Evolutionary conservation across 1,284 basidiomycete species (phyloP).

Genomic region (Pseudozyma tsukubaensis): DNA sequence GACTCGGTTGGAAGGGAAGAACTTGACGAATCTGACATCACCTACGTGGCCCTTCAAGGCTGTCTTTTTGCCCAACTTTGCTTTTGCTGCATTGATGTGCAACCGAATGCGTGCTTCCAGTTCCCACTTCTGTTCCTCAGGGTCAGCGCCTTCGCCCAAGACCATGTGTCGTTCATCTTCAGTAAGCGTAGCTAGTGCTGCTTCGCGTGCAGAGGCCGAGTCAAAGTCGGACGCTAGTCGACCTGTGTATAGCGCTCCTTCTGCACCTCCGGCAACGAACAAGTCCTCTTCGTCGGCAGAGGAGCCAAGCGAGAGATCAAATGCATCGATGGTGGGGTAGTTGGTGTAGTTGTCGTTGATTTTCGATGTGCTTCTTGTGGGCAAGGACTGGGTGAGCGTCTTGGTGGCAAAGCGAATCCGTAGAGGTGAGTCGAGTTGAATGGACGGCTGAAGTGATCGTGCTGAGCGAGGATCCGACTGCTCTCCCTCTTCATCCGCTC

Average conservation of each 20-base stretch:
- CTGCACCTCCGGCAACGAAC: slow-evolving; percentile 48
- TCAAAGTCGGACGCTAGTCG: slow-evolving; percentile 15
- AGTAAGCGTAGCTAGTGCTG: slow-evolving; percentile 15
- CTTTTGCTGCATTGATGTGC: slow-evolving; percentile 19
- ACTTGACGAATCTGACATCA: slow-evolving; percentile 54
- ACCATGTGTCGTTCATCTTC: slow-evolving; percentile 23
- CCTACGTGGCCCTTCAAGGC: slow-evolving; percentile 56
- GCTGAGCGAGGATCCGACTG: slow-evolving; percentile 17
- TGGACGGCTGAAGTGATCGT: slow-evolving; percentile 24
- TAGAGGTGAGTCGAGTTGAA: slow-evolving; percentile 29
- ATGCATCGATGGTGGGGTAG: slow-evolving; percentile 49
- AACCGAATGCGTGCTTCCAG: slow-evolving; percentile 38
- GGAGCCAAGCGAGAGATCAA: slow-evolving; percentile 35
- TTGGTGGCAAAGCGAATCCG: slow-evolving; percentile 24
- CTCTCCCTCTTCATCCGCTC: neutral
- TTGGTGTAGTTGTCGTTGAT: slow-evolving; percentile 50
- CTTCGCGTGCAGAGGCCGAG: slow-evolving; percentile 4
- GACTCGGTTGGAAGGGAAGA: slow-evolving; percentile 64
- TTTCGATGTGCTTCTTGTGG: slow-evolving; percentile 28
- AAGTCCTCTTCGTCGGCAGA: slow-evolving; percentile 37
- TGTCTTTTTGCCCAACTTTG: slow-evolving; percentile 23
- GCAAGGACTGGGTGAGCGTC: slow-evolving; percentile 21
- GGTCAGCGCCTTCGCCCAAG: slow-evolving; percentile 19
- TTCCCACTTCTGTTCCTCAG: slow-evolving; percentile 37
- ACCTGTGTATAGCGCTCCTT: slow-evolving; percentile 45